These are phyloP conservation scores for Blechomonas ayalai DNA, from an alignment of 208 protist genomes.

Conservation along the genomic window DNA sequence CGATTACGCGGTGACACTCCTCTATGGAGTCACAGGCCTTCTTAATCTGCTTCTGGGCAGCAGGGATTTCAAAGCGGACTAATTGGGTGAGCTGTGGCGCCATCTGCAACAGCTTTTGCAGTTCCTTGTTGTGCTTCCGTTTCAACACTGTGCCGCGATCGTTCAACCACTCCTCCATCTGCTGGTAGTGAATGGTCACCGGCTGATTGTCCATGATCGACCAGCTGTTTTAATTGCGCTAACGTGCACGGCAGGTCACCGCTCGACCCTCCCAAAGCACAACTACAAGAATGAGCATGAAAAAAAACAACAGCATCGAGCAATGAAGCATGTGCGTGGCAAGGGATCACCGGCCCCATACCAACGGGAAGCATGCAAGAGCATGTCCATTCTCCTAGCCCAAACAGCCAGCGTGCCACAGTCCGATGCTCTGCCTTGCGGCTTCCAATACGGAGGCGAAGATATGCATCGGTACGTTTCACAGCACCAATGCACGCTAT, in stretches of 20 bases:
- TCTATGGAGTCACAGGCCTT: slow-evolving; percentile 26
- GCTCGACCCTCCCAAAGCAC: not conserved
- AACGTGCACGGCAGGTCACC: too few relatives aligned
- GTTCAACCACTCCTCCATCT: slow-evolving; percentile 78
- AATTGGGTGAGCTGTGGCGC: slow-evolving; percentile 47
- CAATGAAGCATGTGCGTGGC: too few relatives aligned
- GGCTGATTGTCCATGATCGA: slow-evolving; percentile 39
- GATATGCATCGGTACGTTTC: too few relatives aligned
- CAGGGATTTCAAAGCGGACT: slow-evolving; percentile 67
- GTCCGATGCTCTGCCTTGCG: too few relatives aligned
- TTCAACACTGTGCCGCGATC: slow-evolving; percentile 47
- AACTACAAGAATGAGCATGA: not conserved
- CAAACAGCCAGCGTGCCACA: too few relatives aligned
- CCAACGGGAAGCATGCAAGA: too few relatives aligned
- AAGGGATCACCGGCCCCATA: too few relatives aligned
- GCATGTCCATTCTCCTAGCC: too few relatives aligned
- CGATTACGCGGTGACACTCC: slow-evolving; percentile 44
- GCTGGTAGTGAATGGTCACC: slow-evolving; percentile 68
- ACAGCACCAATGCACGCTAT: too few relatives aligned
- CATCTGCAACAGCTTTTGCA: slow-evolving; percentile 22
- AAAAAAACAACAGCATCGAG: too few relatives aligned
- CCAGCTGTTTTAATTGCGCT: too few relatives aligned
- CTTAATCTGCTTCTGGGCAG: slow-evolving; percentile 47
- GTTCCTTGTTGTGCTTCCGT: slow-evolving; percentile 45
- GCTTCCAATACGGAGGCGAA: too few relatives aligned